Percentiles rank a stretch among this genome's conserved stretches.
phyloP scores from a whole-genome alignment of 2,329 filamentous ascomycete species.

The Botrytis medusae region DNA sequence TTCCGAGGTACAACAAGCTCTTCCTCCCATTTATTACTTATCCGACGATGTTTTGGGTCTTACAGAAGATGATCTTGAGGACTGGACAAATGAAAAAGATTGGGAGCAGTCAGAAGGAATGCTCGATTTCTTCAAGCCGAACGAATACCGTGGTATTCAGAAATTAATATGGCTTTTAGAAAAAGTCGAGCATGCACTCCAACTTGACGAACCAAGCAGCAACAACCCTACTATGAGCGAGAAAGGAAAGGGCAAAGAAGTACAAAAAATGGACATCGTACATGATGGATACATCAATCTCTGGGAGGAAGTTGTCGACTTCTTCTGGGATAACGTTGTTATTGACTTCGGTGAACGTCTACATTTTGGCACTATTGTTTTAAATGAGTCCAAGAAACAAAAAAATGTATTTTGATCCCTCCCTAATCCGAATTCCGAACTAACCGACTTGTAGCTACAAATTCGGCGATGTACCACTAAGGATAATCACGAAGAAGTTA shows the following conservation, averaged over 20 bases:
- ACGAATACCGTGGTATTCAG: not conserved
- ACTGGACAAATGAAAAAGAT: not conserved
- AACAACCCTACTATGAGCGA: no score
- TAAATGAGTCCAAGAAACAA: not conserved
- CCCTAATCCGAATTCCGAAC: not conserved
- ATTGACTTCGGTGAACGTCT: conserved; percentile 3
- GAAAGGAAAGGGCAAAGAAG: not conserved
- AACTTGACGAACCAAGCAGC: not conserved
- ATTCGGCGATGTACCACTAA: not conserved
- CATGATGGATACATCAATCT: not conserved
- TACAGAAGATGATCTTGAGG: not conserved
- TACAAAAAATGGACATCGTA: not conserved
- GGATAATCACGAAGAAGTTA: not conserved
- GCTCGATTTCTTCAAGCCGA: conserved; percentile 1
- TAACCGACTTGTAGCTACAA: not conserved
- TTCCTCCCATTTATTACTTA: not conserved
- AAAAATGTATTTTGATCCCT: not conserved
- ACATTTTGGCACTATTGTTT: not conserved
- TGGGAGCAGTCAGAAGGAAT: conserved; percentile 8
- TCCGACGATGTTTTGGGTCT: conserved; percentile 3
- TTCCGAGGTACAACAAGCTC: not conserved
- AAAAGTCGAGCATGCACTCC: not conserved
- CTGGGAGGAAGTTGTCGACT: conserved; percentile 1
- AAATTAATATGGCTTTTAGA: not conserved
- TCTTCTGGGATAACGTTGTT: not conserved